Percentiles rank a stretch among this genome's conserved stretches.
Evolutionary conservation across 2,329 filamentous ascomycete species (phyloP).

Genomic region (Chalara sp.): DNA sequence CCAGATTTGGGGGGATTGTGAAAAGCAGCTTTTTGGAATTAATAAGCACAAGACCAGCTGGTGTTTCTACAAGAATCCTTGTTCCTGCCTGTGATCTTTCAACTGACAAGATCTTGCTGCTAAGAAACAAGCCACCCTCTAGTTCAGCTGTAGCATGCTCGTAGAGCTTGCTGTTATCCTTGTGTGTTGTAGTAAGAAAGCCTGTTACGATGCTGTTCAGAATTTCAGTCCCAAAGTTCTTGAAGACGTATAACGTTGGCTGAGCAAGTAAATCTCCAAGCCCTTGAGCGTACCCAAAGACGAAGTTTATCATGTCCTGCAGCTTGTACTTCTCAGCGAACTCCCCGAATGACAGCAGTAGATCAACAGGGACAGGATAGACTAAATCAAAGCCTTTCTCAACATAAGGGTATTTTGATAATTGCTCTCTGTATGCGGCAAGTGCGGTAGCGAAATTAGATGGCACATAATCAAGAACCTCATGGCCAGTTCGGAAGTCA

Average conservation of each 20-base stretch:
- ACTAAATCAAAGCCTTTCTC: slow-evolving; percentile 34
- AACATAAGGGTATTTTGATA: slow-evolving; percentile 28
- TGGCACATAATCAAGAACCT: slow-evolving; percentile 1
- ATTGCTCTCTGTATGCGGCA: slow-evolving; percentile 12
- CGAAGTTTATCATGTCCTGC: slow-evolving; percentile 32
- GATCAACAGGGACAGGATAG: slow-evolving; percentile 13
- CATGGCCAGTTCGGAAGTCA: slow-evolving; percentile 9
- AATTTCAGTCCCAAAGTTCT: slow-evolving; percentile 27
- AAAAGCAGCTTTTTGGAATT: slow-evolving; percentile 34
- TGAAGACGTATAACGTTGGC: slow-evolving; percentile 40
- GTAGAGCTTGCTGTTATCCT: slow-evolving; percentile 15
- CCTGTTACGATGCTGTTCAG: slow-evolving; percentile 8
- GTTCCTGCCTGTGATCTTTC: too few relatives aligned
- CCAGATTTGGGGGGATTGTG: slow-evolving; percentile 33
- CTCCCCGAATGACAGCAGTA: slow-evolving; percentile 16
- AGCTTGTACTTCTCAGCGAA: slow-evolving; percentile 28
- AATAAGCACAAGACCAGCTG: slow-evolving; percentile 27
- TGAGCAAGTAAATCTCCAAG: slow-evolving; percentile 35
- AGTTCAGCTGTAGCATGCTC: slow-evolving; percentile 1
- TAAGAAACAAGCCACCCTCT: too few relatives aligned
- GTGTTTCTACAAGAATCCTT: slow-evolving; percentile 25
- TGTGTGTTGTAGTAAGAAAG: slow-evolving; percentile 7
- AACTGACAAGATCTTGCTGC: too few relatives aligned
- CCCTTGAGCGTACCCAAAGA: slow-evolving; percentile 36
- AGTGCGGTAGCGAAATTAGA: slow-evolving; percentile 5